phyloP scores from a whole-genome alignment of 2,329 filamentous ascomycete genomes.

The Fusarium graminum region DNA sequence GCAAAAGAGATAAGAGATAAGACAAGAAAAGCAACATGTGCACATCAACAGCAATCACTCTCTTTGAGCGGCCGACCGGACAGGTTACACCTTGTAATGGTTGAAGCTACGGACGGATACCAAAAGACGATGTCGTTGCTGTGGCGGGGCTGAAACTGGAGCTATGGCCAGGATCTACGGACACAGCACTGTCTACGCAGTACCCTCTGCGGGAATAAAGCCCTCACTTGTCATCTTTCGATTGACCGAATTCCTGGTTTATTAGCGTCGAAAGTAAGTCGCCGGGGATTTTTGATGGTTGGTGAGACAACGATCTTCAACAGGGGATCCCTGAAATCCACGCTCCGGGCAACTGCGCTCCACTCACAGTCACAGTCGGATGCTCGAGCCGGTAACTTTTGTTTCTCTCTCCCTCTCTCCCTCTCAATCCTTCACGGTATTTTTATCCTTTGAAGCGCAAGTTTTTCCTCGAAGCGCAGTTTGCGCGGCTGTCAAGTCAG shows the following conservation, averaged over 20 bases:
- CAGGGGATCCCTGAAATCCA: too few species aligned
- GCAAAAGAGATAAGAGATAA: background rate
- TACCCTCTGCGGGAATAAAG: conserved; percentile 31
- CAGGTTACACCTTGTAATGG: too few species aligned
- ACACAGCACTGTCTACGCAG: background rate
- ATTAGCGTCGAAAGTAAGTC: conserved; percentile 16
- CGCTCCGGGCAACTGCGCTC: too few species aligned
- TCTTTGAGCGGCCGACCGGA: too few species aligned
- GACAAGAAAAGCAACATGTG: background rate
- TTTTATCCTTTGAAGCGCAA: too few species aligned
- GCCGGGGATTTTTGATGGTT: conserved; percentile 12
- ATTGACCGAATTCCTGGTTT: conserved; percentile 20
- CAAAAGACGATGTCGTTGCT: too few species aligned
- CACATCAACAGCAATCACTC: too few species aligned
- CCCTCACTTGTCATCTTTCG: background rate
- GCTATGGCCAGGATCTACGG: background rate
- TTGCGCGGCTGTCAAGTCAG: too few species aligned
- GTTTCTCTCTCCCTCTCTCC: too few species aligned
- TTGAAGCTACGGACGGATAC: too few species aligned
- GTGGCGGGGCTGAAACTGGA: background rate
- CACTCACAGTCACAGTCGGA: background rate
- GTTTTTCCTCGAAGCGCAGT: too few species aligned
- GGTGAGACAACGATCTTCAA: conserved; percentile 37
- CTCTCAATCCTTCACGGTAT: too few species aligned
- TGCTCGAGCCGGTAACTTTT: background rate